These are phyloP conservation scores for Castanea crenata DNA, from an alignment of 306 rosid species.

Conservation along the genomic window DNA sequence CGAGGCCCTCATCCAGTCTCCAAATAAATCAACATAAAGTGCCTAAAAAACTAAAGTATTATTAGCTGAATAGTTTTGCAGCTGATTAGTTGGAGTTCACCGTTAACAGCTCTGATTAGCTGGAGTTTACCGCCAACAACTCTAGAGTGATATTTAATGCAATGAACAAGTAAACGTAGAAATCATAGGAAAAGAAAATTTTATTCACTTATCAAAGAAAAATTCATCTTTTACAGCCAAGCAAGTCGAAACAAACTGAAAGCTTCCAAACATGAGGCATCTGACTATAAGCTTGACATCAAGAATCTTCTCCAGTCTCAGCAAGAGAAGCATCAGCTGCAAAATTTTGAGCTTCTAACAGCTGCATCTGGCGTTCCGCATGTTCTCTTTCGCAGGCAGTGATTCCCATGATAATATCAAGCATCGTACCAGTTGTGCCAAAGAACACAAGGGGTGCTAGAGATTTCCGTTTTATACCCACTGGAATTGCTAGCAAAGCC, in stretches of 20 bases:
- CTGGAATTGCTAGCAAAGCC: conserved; percentile 92
- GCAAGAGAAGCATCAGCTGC: conserved; percentile 35
- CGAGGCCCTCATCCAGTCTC: neutral
- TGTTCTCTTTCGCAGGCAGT: conserved; percentile 85
- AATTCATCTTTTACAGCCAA: neutral
- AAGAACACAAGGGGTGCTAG: conserved; percentile 90
- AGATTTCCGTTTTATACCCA: conserved; percentile 88
- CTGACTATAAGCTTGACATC: neutral
- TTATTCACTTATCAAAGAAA: neutral
- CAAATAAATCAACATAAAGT: neutral
- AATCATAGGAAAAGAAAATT: neutral
- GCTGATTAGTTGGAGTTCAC: neutral
- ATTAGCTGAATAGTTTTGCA: neutral
- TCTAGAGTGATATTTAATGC: neutral
- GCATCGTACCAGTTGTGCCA: conserved; percentile 95
- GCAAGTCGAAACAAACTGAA: neutral
- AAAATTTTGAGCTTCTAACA: conserved; percentile 64
- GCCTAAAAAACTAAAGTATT: neutral
- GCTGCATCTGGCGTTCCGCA: conserved; percentile 82
- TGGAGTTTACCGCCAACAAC: neutral
- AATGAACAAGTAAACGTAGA: neutral
- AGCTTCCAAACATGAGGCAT: neutral
- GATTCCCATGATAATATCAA: conserved; percentile 87
- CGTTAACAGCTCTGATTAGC: neutral
- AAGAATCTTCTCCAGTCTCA: conserved; percentile 44